A percentile compares a stretch with the other conserved stretches of the same genome.
Conservation (phyloP, 1,284 basidiomycete species). For the Sparassis latifolia region DNA sequence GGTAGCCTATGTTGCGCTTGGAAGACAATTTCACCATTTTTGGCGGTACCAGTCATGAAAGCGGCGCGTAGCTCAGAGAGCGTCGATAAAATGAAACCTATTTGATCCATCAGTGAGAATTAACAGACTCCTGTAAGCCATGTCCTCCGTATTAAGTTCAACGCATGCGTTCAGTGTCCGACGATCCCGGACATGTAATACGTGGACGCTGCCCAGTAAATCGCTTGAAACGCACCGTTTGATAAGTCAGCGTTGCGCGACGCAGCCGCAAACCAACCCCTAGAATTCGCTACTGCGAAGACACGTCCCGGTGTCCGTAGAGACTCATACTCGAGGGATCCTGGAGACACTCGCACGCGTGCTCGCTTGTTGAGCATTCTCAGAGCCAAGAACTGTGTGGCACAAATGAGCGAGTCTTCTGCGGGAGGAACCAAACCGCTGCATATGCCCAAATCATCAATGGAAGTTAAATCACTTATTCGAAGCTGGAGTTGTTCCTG, state of each 20-base stretch:
- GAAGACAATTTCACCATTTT: conserved; percentile 32
- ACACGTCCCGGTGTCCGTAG: conserved; percentile 35
- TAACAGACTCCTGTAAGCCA: neutral
- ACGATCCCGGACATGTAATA: no score
- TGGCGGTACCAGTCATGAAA: conserved; percentile 33
- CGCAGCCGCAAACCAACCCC: conserved; percentile 63
- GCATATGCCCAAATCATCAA: neutral
- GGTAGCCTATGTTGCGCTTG: conserved; percentile 41
- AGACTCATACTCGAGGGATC: conserved; percentile 37
- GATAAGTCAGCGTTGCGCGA: conserved; percentile 27
- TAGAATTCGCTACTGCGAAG: conserved; percentile 51
- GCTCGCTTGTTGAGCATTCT: conserved; percentile 51
- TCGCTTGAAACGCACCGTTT: no score
- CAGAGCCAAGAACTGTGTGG: conserved; percentile 37
- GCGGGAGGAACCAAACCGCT: no score
- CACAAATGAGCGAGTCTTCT: neutral
- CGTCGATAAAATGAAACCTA: conserved; percentile 53
- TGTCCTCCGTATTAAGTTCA: neutral
- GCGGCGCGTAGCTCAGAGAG: conserved; percentile 49
- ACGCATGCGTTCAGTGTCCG: neutral
- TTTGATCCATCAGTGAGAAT: neutral
- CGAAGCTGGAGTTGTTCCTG: neutral
- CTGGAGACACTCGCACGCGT: conserved; percentile 51
- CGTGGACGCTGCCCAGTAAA: no score
- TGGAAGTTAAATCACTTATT: neutral